A percentile compares a stretch with the other conserved stretches of the same genome.
These are phyloP conservation scores for Fraxinus angustifolia DNA, from an alignment of 305 asterid genomes.

Conservation along the genomic window DNA sequence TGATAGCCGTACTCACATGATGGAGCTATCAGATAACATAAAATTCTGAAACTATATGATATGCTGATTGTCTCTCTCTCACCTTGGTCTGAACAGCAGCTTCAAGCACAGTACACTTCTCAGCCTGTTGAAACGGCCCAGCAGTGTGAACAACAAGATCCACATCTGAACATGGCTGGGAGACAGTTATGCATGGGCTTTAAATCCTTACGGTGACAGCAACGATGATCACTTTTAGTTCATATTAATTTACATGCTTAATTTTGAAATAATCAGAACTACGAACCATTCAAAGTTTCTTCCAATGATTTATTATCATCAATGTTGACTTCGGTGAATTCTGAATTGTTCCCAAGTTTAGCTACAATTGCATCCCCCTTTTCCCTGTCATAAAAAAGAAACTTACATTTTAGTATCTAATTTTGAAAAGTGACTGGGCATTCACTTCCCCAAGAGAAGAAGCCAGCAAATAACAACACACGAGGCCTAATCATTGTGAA, in stretches of 20 bases:
- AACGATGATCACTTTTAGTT: not conserved
- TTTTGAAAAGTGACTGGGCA: not conserved
- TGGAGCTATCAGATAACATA: slow-evolving; percentile 13
- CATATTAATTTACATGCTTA: not conserved
- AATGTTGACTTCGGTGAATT: slow-evolving; percentile 62
- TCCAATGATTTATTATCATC: slow-evolving; percentile 50
- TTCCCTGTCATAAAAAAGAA: slow-evolving; percentile 44
- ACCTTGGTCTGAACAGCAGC: slow-evolving; percentile 95
- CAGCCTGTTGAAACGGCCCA: slow-evolving; percentile 91
- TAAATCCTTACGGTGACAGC: not conserved
- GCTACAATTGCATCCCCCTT: slow-evolving; percentile 68
- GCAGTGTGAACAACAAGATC: slow-evolving; percentile 88
- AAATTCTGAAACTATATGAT: slow-evolving; percentile 16
- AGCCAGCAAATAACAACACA: not conserved
- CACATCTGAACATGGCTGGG: slow-evolving; percentile 49
- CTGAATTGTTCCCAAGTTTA: slow-evolving; percentile 51
- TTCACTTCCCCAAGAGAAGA: not conserved
- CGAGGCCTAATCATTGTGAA: not conserved
- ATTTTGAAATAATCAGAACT: slow-evolving; percentile 20
- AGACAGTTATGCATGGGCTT: not conserved
- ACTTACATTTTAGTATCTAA: not conserved
- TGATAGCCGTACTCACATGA: not conserved
- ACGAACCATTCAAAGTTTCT: slow-evolving; percentile 54
- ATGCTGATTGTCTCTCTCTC: slow-evolving; percentile 67
- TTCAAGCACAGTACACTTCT: slow-evolving; percentile 69